Percentiles rank a stretch among this genome's conserved stretches.
phyloP scores from a whole-genome alignment of 352 stramenopile species.

The Thraustochytrium striatum region DNA sequence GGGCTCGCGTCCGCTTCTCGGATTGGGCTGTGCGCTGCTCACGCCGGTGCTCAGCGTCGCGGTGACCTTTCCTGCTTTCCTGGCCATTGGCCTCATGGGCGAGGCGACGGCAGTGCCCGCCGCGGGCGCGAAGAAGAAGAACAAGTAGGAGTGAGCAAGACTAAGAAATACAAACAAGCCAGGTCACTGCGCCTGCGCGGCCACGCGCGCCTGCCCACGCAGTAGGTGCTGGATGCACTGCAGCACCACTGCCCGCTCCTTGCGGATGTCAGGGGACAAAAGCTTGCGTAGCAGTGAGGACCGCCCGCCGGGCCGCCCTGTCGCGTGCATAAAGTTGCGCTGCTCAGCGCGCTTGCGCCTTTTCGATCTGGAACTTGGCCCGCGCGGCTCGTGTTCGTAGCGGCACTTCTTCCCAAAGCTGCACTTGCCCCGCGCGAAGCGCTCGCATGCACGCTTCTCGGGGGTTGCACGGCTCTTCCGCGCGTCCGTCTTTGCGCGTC shows the following conservation, averaged over 20 bases:
- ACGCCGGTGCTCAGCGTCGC: background rate
- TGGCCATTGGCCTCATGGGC: background rate
- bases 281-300: constrained; percentile 27
- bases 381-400: background rate
- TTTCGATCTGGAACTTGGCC: background rate
- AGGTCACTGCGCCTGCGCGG: background rate
- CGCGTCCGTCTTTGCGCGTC: no score
- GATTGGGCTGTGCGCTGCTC: background rate
- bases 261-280: constrained; percentile 12
- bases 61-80: constrained; percentile 21
- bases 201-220: background rate
- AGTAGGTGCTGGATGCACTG: constrained; percentile 38
- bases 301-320: constrained; percentile 1
- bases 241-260: constrained; percentile 35
- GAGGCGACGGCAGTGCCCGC: background rate
- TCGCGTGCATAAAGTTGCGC: constrained; percentile 18
- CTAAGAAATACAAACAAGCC: no score
- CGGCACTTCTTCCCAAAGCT: background rate
- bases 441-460: constrained; percentile 1
- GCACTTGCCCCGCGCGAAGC: background rate
- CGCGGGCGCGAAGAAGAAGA: no score
- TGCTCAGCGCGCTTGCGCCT: constrained; percentile 25
- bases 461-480: no score
- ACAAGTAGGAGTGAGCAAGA: no score
- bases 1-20: background rate